A percentile compares a stretch with the other conserved stretches of the same genome.
Conservation (phyloP, 1,284 basidiomycete species). For the Ceratobasidium sp. region DNA sequence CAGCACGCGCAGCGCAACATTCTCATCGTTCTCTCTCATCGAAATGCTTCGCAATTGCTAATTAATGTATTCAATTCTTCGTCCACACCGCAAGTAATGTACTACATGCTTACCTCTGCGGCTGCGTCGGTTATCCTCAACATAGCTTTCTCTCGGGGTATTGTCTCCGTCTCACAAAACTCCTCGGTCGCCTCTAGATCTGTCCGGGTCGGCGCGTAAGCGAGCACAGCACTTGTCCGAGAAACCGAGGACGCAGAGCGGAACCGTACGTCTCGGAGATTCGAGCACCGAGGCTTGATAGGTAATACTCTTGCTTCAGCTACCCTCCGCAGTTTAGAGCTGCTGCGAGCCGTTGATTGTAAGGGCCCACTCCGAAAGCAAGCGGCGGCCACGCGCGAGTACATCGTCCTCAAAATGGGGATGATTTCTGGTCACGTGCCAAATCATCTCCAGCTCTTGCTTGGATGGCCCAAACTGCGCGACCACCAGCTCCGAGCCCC, state of each 20-base stretch:
- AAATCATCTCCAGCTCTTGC: not conserved
- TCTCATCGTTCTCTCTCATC: constrained; percentile 67
- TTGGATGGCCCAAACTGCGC: too few relatives aligned
- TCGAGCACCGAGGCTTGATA: not conserved
- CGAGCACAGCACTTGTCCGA: constrained; percentile 34
- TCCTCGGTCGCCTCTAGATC: constrained; percentile 46
- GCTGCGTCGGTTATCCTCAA: constrained; percentile 48
- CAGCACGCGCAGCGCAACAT: constrained; percentile 77
- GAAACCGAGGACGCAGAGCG: not conserved
- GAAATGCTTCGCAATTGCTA: constrained; percentile 79
- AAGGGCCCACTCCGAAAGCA: constrained; percentile 1
- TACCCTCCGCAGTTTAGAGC: not conserved
- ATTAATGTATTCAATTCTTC: not conserved
- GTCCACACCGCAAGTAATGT: not conserved
- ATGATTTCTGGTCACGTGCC: constrained; percentile 1
- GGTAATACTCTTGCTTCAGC: too few relatives aligned
- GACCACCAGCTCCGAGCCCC: too few relatives aligned
- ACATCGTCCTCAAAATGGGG: constrained; percentile 23
- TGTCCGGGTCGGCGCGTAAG: constrained; percentile 46
- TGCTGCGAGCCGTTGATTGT: not conserved
- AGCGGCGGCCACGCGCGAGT: constrained; percentile 21
- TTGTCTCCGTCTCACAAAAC: constrained; percentile 45
- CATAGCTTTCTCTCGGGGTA: constrained; percentile 39
- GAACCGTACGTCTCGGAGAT: not conserved
- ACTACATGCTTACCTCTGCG: constrained; percentile 47